phyloP scores from a whole-genome alignment of 371 early-diverging fungal genomes.

The Syncephalastrum sp. region DNA sequence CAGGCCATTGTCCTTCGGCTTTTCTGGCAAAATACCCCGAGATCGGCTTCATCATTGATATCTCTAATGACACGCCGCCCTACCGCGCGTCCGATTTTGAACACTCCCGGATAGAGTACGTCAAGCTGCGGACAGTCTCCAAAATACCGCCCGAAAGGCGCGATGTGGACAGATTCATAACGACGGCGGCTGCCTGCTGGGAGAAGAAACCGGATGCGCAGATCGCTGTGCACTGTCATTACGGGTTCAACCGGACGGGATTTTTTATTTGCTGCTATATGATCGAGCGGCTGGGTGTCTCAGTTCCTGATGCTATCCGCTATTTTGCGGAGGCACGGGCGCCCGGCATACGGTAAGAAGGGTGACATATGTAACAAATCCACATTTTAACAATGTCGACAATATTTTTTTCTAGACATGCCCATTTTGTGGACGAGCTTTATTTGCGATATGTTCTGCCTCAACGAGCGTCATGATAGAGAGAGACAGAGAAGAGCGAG shows the following conservation, averaged over 20 bases:
- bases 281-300: conserved; percentile 56
- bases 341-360: conserved; percentile 63
- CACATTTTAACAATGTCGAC: background rate
- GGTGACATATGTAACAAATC: background rate
- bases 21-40: conserved; percentile 65
- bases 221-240: conserved; percentile 76
- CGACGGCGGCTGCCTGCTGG: conserved; percentile 56
- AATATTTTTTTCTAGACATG: conserved; percentile 43
- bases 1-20: conserved; percentile 59
- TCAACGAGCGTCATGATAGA: conserved; percentile 14
- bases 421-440: conserved; percentile 65
- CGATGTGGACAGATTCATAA: conserved; percentile 58
- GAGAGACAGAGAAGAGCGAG: background rate
- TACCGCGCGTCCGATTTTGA: conserved; percentile 65
- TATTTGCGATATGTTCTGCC: conserved; percentile 58
- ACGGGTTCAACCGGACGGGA: conserved; percentile 73
- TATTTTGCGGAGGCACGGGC: conserved; percentile 63
- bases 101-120: conserved; percentile 55
- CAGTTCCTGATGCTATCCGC: conserved; percentile 59
- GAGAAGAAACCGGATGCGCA: conserved; percentile 58
- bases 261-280: conserved; percentile 71
- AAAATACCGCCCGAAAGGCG: conserved; percentile 67
- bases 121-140: conserved; percentile 63
- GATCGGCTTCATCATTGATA: conserved; percentile 54
- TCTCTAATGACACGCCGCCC: conserved; percentile 62